A percentile compares a stretch with the other conserved stretches of the same genome.
phyloP scores from a whole-genome alignment of 805 yeast species.

The Isabelozyma pseudorhagii region DNA sequence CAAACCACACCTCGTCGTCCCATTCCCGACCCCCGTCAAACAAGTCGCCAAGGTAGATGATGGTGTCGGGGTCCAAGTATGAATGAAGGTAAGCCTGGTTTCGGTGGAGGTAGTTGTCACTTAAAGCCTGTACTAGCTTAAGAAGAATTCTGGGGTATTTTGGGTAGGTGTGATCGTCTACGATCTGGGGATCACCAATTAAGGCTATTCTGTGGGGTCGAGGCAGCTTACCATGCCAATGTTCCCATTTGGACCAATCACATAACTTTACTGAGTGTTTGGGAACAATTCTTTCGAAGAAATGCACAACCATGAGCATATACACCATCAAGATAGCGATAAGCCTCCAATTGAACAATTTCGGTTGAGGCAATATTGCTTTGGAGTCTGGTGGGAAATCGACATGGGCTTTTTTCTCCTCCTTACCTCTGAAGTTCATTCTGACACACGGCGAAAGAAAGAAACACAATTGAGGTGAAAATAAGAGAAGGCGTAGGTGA shows the following conservation, averaged over 20 bases:
- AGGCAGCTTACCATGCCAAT: constrained; percentile 39
- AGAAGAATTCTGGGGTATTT: constrained; percentile 51
- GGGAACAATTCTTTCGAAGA: constrained; percentile 29
- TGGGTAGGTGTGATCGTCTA: constrained; percentile 87
- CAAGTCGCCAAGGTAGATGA: constrained; percentile 83
- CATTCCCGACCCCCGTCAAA: constrained; percentile 95
- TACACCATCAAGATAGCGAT: constrained; percentile 8
- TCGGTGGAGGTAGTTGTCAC: constrained; percentile 77
- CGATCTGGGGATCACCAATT: constrained; percentile 92
- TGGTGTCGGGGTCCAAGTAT: constrained; percentile 67
- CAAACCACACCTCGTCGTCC: constrained; percentile 62
- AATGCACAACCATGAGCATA: constrained; percentile 28
- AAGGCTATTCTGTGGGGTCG: constrained; percentile 50
- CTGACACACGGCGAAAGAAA: not conserved
- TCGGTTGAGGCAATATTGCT: not conserved
- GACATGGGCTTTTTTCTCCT: constrained; percentile 4
- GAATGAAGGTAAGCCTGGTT: constrained; percentile 63
- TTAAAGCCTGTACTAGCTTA: constrained; percentile 54
- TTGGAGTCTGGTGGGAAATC: not conserved
- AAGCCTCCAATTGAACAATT: constrained; percentile 5
- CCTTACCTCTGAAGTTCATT: constrained; percentile 21
- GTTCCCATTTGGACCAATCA: constrained; percentile 67
- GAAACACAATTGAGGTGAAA: not conserved
- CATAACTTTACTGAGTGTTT: constrained; percentile 21
- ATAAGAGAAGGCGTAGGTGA: not conserved